Evolutionary conservation across 345 rosid species (phyloP), one percentile per base, ranked within the genome.

Genomic region (Lepidium sativum): DNA sequence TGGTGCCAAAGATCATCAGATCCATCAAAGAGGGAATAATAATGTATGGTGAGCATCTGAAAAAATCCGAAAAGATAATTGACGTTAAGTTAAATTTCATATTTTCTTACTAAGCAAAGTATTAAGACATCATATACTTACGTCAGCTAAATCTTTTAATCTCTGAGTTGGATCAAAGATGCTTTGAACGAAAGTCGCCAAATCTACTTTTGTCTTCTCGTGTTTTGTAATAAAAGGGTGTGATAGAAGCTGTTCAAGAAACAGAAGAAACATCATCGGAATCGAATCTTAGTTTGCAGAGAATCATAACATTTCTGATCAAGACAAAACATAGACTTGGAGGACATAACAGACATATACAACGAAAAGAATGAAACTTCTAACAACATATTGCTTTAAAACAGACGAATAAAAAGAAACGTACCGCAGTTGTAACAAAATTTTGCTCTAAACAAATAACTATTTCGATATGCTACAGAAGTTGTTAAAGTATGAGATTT

Each of bases 101-200:
- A 48, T 11, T 25, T 10, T 34, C 37, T 9, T 3, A 57, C 54
- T 40, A 72, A 33, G 13, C 29, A 51, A 29, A 29, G 29, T 37
- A n/a, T 5, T 39, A 31, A 6, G 44, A 11, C n/a, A 63, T n/a
- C 50, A 44, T 6, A 38, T 38, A 62, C 96, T 85, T 80, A 92
- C 98, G 81, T 92, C 97, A 67, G 97, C 97, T 75, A 89, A 75
- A 44, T 92, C 98, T 82, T 86, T 92, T 86, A 92, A 69, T 78
- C 83, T 86, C 74, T 81, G 84, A 3, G 80, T 81, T 44, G 98
- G 96, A 77, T 92, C 96, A 79, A 92, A 89, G 59, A 89, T 84
- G 67, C 83, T 78, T 63, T 76, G 84, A 57, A 89, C 89, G 80
- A 84, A 89, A 60, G 81, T 71, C 15, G 92, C 89, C 63, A 89